phyloP scores from a whole-genome alignment of 129 eudicot species.

The Heracleum sosnowskyi region DNA sequence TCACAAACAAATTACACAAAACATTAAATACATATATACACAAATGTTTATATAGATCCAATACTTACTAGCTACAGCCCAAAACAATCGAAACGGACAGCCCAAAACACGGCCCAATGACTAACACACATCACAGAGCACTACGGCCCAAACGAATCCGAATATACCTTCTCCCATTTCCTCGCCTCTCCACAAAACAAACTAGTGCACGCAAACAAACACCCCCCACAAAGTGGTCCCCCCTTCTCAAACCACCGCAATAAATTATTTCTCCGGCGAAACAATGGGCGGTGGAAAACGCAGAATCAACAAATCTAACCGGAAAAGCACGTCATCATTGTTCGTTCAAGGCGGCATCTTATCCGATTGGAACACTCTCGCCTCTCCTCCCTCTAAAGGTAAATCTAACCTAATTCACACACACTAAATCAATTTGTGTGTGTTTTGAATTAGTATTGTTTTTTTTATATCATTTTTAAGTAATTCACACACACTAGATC shows the following conservation, averaged over 20 bases:
- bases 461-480: no score
- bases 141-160: background rate
- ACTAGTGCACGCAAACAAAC: conserved; percentile 17
- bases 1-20: no score
- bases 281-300: conserved; percentile 52
- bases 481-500: background rate
- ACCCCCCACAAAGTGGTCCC: conserved; percentile 15
- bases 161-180: background rate
- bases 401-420: background rate
- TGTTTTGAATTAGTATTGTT: no score
- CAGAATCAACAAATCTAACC: conserved; percentile 24
- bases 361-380: conserved; percentile 44
- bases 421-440: background rate
- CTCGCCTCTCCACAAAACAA: conserved; percentile 4
- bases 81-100: no score
- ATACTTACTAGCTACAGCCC: no score
- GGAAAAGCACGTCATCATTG: conserved; percentile 19
- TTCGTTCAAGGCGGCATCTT: conserved; percentile 59
- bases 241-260: background rate
- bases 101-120: no score
- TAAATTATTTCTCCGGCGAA: no score
- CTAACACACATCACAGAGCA: background rate
- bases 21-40: no score
- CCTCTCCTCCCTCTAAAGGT: conserved; percentile 52
- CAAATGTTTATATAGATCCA: no score